phyloP scores from a whole-genome alignment of 2,329 filamentous ascomycete species.

The Diaporthe velutina region DNA sequence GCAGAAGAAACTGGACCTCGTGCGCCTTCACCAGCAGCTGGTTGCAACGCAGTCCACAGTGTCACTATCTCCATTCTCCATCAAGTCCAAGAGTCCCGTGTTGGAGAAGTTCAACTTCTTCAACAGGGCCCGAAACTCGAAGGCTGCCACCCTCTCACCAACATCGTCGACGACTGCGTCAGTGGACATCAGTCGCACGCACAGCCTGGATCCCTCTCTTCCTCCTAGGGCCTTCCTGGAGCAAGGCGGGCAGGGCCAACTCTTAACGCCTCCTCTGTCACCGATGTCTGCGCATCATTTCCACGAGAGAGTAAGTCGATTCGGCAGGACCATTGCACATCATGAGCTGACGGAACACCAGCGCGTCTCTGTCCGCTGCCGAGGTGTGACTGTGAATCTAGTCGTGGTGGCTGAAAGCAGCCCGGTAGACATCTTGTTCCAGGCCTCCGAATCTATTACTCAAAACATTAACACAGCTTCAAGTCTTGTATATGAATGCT shows the following conservation, averaged over 20 bases:
- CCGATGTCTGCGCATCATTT: conserved; percentile 86
- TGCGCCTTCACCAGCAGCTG: conserved; percentile 59
- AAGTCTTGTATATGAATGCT: conserved; percentile 83
- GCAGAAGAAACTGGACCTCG: conserved; percentile 63
- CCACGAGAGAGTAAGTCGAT: conserved; percentile 76
- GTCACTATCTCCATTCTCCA: conserved; percentile 36
- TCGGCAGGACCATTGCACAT: conserved; percentile 17
- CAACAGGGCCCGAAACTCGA: conserved; percentile 56
- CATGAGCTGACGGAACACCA: conserved; percentile 52
- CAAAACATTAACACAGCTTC: conserved; percentile 73
- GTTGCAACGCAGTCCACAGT: conserved; percentile 48
- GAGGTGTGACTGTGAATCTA: conserved; percentile 77
- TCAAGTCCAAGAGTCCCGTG: conserved; percentile 55
- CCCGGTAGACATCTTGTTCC: conserved; percentile 77
- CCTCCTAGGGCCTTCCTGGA: conserved; percentile 38
- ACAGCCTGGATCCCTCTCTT: conserved; percentile 48
- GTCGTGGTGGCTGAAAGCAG: conserved; percentile 82
- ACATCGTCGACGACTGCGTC: conserved; percentile 49
- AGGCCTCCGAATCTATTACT: conserved; percentile 73
- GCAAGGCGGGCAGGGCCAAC: conserved; percentile 19
- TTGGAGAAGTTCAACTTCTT: conserved; percentile 64
- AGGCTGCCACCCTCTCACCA: conserved; percentile 49
- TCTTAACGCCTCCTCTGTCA: conserved; percentile 48
- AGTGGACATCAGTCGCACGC: conserved; percentile 49
- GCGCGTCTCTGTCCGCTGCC: conserved; percentile 80